These are phyloP conservation scores for Magnusiomyces tetraspermus DNA, from an alignment of 1,139 yeast species.

Conservation along the genomic window DNA sequence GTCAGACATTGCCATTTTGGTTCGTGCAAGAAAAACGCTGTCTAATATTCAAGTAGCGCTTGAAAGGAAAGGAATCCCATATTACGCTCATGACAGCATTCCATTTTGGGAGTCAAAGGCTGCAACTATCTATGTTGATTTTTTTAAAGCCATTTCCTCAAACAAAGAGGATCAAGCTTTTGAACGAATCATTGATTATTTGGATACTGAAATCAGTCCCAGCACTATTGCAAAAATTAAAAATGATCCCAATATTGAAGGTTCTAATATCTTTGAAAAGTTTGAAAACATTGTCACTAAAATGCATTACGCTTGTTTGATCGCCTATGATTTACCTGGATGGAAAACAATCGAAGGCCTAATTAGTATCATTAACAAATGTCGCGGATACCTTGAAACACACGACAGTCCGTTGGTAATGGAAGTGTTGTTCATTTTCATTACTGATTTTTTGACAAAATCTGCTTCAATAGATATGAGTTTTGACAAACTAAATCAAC, in stretches of 20 bases:
- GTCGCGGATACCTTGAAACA: no score
- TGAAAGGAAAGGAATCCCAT: constrained; percentile 48
- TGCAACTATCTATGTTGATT: constrained; percentile 41
- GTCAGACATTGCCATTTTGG: constrained; percentile 61
- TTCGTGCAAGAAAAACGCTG: constrained; percentile 53
- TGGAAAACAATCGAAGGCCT: no score
- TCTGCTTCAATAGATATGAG: no score
- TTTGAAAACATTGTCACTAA: background rate
- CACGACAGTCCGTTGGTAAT: no score
- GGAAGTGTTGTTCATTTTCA: no score
- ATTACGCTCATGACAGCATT: constrained; percentile 35
- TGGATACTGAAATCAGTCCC: constrained; percentile 18
- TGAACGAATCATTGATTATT: constrained; percentile 47
- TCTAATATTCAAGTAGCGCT: constrained; percentile 54
- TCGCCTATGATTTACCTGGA: no score
- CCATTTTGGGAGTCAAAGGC: constrained; percentile 12
- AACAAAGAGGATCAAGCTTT: constrained; percentile 48
- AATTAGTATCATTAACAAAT: no score
- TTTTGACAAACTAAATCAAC: no score
- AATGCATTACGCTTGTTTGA: no score
- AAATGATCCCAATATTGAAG: background rate
- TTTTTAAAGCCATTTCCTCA: constrained; percentile 51
- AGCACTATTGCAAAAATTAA: background rate
- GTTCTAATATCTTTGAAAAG: background rate
- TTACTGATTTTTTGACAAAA: no score